phyloP scores from a whole-genome alignment of 2,329 filamentous ascomycete species.

The Drechslerella stenobrocha region DNA sequence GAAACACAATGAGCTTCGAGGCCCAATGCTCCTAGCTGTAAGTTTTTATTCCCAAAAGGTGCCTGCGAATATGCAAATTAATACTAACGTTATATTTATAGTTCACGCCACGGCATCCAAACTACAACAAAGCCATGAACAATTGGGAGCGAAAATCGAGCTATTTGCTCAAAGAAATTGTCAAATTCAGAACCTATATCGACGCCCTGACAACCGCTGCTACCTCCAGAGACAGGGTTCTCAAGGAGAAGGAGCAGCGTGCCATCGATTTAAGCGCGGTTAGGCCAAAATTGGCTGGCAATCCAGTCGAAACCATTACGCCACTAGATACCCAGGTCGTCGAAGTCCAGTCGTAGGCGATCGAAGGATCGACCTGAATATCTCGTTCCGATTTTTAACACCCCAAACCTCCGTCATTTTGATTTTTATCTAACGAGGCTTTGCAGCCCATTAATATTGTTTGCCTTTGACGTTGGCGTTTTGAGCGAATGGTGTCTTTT shows the following conservation, averaged over 20 bases:
- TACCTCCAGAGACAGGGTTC: slow-evolving; percentile 70
- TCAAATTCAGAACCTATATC: slow-evolving; percentile 95
- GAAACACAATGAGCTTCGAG: slow-evolving; percentile 82
- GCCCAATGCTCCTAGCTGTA: slow-evolving; percentile 77
- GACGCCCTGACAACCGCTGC: slow-evolving; percentile 77
- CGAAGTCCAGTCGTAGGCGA: slow-evolving; percentile 5
- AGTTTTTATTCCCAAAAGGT: slow-evolving; percentile 20
- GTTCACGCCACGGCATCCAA: slow-evolving; percentile 82
- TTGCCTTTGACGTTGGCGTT: slow-evolving; percentile 1
- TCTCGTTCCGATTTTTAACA: too few relatives aligned
- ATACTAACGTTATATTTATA: slow-evolving; percentile 52
- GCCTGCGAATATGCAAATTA: slow-evolving; percentile 1
- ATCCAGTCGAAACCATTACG: slow-evolving; percentile 6
- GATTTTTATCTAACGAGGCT: not conserved
- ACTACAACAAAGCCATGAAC: slow-evolving; percentile 79
- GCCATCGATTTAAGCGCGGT: slow-evolving; percentile 21
- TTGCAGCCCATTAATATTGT: slow-evolving; percentile 1
- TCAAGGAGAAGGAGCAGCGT: slow-evolving; percentile 59
- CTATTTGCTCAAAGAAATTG: slow-evolving; percentile 87
- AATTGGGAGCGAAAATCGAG: slow-evolving; percentile 98
- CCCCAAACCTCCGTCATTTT: not conserved
- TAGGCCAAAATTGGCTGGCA: slow-evolving; percentile 12
- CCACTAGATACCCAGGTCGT: slow-evolving; percentile 27
- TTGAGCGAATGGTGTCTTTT: slow-evolving; percentile 1
- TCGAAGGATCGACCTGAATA: too few relatives aligned